Conservation (phyloP, 1,139 yeast genomes). For the Saccharomyces hybrid region DNA sequence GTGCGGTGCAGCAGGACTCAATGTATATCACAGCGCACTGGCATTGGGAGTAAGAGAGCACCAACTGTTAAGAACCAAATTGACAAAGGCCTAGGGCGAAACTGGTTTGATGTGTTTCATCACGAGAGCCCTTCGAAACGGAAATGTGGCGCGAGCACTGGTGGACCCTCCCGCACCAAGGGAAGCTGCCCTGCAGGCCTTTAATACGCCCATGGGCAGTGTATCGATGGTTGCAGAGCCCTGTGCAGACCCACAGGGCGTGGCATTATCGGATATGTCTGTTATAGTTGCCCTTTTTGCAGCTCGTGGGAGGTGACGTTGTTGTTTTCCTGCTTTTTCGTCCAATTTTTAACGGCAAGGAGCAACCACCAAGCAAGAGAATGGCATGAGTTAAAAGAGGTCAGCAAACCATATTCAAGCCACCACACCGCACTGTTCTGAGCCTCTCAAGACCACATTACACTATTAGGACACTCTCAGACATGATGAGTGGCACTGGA, state of each 20-base stretch:
- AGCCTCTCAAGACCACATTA: neutral
- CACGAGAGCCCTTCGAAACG: neutral
- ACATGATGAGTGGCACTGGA: neutral
- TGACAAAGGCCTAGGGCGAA: neutral
- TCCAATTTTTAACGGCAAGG: neutral
- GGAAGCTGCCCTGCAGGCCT: neutral
- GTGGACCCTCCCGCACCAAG: neutral
- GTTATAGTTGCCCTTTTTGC: slow-evolving; percentile 14
- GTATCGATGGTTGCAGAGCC: neutral
- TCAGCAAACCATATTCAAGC: neutral
- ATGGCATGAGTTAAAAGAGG: neutral
- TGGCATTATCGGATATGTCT: slow-evolving; percentile 7
- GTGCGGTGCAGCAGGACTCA: slow-evolving; percentile 4
- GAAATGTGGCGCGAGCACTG: neutral
- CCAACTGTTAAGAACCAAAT: neutral
- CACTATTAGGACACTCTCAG: neutral
- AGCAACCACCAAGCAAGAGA: neutral
- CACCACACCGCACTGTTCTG: neutral
- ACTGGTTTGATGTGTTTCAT: neutral
- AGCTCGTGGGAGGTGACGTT: neutral
- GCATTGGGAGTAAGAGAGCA: neutral
- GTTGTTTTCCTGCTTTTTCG: neutral
- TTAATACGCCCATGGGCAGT: neutral
- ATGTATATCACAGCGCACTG: neutral
- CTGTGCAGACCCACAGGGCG: neutral